phyloP scores from a whole-genome alignment of 805 yeast species.

The Cyberlindnera subsufficiens region DNA sequence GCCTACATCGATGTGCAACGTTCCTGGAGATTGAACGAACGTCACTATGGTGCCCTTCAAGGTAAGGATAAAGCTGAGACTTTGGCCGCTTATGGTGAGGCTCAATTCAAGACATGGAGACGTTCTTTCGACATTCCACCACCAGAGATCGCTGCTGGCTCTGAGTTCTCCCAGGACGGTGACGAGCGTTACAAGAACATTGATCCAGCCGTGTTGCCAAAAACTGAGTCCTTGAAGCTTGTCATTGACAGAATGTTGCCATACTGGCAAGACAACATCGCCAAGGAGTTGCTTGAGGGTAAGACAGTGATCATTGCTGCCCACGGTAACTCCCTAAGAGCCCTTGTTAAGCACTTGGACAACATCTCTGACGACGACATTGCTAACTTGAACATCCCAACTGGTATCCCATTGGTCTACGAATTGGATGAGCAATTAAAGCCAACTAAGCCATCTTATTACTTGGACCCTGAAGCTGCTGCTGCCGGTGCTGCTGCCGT shows the following conservation, averaged over 20 bases:
- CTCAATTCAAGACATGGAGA: constrained; percentile 95
- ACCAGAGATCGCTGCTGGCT: constrained; percentile 72
- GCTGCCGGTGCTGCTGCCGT: constrained; percentile 99
- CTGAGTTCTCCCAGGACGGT: constrained; percentile 77
- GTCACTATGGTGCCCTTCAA: constrained; percentile 98
- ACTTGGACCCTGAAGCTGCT: constrained; percentile 99
- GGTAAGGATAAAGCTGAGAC: constrained; percentile 98
- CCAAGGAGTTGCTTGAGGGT: constrained; percentile 75
- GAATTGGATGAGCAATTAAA: constrained; percentile 83
- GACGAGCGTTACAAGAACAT: constrained; percentile 82
- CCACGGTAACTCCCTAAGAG: constrained; percentile 98
- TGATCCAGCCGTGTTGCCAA: constrained; percentile 84
- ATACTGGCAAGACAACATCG: constrained; percentile 91
- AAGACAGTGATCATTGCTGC: constrained; percentile 93
- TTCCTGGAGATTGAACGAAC: constrained; percentile 97
- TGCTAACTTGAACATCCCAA: constrained; percentile 94
- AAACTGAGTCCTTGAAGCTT: constrained; percentile 89
- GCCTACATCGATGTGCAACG: constrained; percentile 87
- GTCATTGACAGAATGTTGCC: constrained; percentile 96
- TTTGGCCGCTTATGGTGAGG: constrained; percentile 80
- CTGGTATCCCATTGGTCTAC: constrained; percentile 97
- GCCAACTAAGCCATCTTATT: constrained; percentile 91
- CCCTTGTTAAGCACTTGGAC: constrained; percentile 92
- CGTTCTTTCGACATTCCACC: constrained; percentile 97
- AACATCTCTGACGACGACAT: constrained; percentile 86